These are phyloP conservation scores for Agapanthus africanus DNA, from an alignment of 106 monocot species.

Conservation along the genomic window DNA sequence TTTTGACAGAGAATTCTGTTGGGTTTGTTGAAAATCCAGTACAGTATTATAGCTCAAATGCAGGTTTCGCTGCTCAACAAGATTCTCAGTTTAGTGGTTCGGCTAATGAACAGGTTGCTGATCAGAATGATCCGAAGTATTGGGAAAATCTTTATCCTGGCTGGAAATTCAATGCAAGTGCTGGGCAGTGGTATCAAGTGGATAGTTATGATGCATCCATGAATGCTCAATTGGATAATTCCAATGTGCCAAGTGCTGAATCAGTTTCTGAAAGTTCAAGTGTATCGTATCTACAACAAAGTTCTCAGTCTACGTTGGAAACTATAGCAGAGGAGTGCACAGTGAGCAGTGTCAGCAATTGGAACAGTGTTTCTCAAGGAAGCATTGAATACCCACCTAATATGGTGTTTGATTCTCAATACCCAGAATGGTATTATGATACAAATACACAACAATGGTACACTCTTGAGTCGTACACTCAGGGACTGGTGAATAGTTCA, in stretches of 20 bases:
- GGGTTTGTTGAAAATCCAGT: slow-evolving; percentile 18
- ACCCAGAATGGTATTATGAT: slow-evolving; percentile 93
- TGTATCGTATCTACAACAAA: slow-evolving; percentile 45
- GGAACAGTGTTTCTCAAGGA: slow-evolving; percentile 31
- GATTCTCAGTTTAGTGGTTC: slow-evolving; percentile 5
- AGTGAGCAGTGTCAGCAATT: slow-evolving; percentile 14
- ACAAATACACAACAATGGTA: slow-evolving; percentile 80
- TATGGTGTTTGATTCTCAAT: slow-evolving; percentile 93
- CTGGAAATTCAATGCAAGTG: slow-evolving; percentile 71
- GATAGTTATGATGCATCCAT: slow-evolving; percentile 26
- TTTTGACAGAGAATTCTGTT: slow-evolving; percentile 25
- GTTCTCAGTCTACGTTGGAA: slow-evolving; percentile 32
- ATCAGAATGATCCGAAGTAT: slow-evolving; percentile 41
- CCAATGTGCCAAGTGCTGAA: slow-evolving; percentile 5
- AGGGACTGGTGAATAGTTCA: slow-evolving; percentile 19
- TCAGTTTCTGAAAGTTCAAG: slow-evolving; percentile 19
- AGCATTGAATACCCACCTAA: slow-evolving; percentile 69
- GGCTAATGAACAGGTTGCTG: slow-evolving; percentile 9
- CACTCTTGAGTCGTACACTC: slow-evolving; percentile 68
- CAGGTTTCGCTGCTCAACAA: slow-evolving; percentile 16
- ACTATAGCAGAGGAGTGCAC: slow-evolving; percentile 45
- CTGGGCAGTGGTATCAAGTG: slow-evolving; percentile 57
- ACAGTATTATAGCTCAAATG: slow-evolving; percentile 7
- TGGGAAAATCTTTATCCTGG: slow-evolving; percentile 90
- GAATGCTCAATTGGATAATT: slow-evolving; percentile 18